phyloP scores from a whole-genome alignment of 352 stramenopile genomes.

The Globisporangium cylindrosporum region DNA sequence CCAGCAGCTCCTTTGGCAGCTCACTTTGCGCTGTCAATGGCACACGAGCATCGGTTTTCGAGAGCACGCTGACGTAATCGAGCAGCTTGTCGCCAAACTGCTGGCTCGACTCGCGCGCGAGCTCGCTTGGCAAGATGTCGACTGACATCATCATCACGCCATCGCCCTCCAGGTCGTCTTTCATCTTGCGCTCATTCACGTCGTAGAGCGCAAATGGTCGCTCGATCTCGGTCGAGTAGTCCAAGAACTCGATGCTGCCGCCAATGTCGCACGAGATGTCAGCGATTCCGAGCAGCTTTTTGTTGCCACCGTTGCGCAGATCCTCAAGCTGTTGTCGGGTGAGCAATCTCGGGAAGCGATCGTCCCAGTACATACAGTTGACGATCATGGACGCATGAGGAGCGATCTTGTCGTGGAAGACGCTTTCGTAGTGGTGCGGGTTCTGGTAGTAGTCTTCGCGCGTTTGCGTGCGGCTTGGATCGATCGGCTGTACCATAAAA shows the following conservation, averaged over 20 bases:
- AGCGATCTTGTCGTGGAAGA: constrained; percentile 90
- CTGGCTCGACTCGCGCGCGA: constrained; percentile 91
- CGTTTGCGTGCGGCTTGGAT: constrained; percentile 19
- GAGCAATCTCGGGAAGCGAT: constrained; percentile 90
- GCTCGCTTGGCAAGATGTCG: constrained; percentile 94
- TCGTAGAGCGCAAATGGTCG: constrained; percentile 93
- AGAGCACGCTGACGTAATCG: constrained; percentile 71
- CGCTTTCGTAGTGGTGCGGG: constrained; percentile 86
- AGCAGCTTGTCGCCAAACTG: constrained; percentile 95
- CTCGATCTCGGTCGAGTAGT: constrained; percentile 92
- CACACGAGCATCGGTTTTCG: constrained; percentile 50
- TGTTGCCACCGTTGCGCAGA: constrained; percentile 59
- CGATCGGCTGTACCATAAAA: constrained; percentile 62
- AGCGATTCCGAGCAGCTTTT: constrained; percentile 88
- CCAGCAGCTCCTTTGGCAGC: constrained; percentile 74
- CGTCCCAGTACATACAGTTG: constrained; percentile 97
- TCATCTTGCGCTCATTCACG: constrained; percentile 62
- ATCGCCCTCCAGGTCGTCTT: constrained; percentile 59
- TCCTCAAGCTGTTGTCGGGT: constrained; percentile 88
- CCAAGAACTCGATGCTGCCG: constrained; percentile 93
- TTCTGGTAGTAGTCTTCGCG: constrained; percentile 90
- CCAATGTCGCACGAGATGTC: constrained; percentile 96
- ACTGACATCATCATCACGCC: constrained; percentile 94
- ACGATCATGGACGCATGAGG: constrained; percentile 92
- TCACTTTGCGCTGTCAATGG: constrained; percentile 47